These are phyloP conservation scores for Fusarium verticillioides DNA, from an alignment of 2,329 filamentous ascomycete genomes.

Conservation along the genomic window DNA sequence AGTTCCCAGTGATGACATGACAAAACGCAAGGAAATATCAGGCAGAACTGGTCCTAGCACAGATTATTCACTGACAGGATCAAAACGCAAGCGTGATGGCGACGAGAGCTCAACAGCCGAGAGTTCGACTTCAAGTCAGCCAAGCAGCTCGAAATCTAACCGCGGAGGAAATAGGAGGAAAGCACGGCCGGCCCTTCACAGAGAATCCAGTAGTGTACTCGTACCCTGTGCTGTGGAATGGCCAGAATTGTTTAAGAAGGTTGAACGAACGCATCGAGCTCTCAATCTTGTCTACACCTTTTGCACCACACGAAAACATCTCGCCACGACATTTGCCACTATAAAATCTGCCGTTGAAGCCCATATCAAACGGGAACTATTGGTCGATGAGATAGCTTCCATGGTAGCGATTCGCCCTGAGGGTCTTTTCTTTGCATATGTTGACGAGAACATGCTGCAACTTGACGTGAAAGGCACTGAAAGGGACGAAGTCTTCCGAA, in stretches of 20 bases:
- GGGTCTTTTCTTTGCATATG: constrained; percentile 84
- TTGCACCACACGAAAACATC: constrained; percentile 90
- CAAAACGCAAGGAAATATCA: constrained; percentile 6
- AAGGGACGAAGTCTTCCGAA: constrained; percentile 71
- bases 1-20: constrained; percentile 8
- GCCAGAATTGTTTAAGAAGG: constrained; percentile 77
- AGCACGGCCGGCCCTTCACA: constrained; percentile 25
- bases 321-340: constrained; percentile 91
- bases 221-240: constrained; percentile 62
- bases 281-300: constrained; percentile 96
- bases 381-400: constrained; percentile 82
- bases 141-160: constrained; percentile 9
- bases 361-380: constrained; percentile 77
- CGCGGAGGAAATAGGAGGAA: constrained; percentile 4
- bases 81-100: constrained; percentile 40
- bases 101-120: constrained; percentile 3
- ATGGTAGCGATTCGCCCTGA: constrained; percentile 82
- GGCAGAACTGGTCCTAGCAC: neutral
- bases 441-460: constrained; percentile 85
- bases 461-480: constrained; percentile 79
- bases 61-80: neutral
- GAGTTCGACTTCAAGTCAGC: constrained; percentile 19
- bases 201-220: constrained; percentile 32
- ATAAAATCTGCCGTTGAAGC: constrained; percentile 86
- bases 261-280: constrained; percentile 83